Evolutionary conservation across 306 rosid species (phyloP).

Genomic region (Sophora flavescens): DNA sequence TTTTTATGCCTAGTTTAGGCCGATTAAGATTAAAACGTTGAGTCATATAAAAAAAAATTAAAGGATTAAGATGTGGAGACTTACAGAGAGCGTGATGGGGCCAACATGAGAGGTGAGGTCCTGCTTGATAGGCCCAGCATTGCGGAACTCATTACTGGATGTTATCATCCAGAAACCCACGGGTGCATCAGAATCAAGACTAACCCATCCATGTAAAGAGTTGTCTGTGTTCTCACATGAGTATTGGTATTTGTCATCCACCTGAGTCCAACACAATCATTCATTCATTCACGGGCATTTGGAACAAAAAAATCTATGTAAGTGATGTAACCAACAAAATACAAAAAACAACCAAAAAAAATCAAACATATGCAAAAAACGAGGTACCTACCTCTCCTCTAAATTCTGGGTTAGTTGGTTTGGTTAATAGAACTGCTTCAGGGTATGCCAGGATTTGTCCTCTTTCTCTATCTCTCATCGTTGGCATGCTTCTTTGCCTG

Average conservation of each 20-base stretch:
- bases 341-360: not conserved
- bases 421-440: conserved; percentile 77
- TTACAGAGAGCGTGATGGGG: conserved; percentile 71
- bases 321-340: not conserved
- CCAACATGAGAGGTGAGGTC: conserved; percentile 95
- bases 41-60: too few relatives aligned
- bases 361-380: not conserved
- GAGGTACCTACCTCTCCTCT: conserved; percentile 78
- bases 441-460: conserved; percentile 68
- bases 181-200: conserved; percentile 48
- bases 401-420: conserved; percentile 55
- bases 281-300: conserved; percentile 38
- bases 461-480: conserved; percentile 52
- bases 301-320: not conserved
- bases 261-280: conserved; percentile 57
- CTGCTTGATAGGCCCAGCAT: conserved; percentile 85
- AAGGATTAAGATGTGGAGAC: not conserved
- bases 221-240: conserved; percentile 66
- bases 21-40: too few relatives aligned
- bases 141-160: conserved; percentile 74
- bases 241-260: conserved; percentile 95
- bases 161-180: conserved; percentile 91
- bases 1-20: not conserved
- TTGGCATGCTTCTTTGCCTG: conserved; percentile 78
- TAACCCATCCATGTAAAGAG: conserved; percentile 80